These are phyloP conservation scores for Globisporangium viniferum DNA, from an alignment of 352 stramenopile genomes.

Conservation along the genomic window DNA sequence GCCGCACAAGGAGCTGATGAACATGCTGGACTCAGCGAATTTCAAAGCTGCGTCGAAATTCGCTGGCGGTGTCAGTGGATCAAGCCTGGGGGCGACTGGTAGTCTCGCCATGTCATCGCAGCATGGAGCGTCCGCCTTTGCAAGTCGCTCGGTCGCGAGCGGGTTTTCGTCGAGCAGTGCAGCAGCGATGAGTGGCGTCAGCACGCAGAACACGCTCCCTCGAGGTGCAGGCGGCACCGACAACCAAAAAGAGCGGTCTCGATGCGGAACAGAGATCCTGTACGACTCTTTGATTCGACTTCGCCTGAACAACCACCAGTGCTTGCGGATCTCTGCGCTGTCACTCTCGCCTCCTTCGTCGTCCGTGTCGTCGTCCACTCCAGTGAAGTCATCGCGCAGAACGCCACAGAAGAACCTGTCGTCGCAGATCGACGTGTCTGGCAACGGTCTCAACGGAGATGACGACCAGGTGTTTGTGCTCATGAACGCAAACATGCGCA, in stretches of 20 bases:
- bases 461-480: conserved; percentile 78
- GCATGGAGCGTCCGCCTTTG: conserved; percentile 20
- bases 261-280: conserved; percentile 66
- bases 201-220: conserved; percentile 9
- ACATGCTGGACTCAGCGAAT: conserved; percentile 54
- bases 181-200: conserved; percentile 3
- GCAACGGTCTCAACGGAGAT: conserved; percentile 67
- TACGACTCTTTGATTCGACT: conserved; percentile 69
- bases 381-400: conserved; percentile 13
- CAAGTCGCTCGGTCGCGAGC: conserved; percentile 15
- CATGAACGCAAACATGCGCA: conserved; percentile 65
- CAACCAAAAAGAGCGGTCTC: conserved; percentile 49
- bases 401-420: conserved; percentile 22
- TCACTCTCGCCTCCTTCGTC: not conserved
- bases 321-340: conserved; percentile 48
- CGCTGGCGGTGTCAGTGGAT: conserved; percentile 3
- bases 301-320: conserved; percentile 69
- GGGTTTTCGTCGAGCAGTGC: conserved; percentile 9
- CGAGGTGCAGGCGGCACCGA: conserved; percentile 21
- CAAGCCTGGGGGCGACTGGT: conserved; percentile 14
- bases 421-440: conserved; percentile 48
- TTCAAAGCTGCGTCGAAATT: conserved; percentile 15
- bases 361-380: conserved; percentile 28
- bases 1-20: conserved; percentile 57
- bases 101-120: conserved; percentile 15